These are phyloP conservation scores for Camelina hispida DNA, from an alignment of 345 rosid genomes.

Conservation along the genomic window DNA sequence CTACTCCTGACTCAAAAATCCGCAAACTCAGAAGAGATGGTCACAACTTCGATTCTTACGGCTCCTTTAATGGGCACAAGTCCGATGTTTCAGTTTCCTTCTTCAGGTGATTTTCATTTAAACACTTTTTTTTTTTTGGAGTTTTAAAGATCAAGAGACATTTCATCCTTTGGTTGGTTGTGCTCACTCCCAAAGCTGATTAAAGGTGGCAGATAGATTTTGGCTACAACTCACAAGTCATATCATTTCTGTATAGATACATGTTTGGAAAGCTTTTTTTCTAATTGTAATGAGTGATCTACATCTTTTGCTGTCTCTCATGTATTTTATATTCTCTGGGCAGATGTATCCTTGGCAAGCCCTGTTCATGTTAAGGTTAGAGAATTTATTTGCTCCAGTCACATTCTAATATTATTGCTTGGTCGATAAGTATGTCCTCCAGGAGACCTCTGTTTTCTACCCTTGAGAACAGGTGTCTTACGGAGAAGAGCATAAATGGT, in stretches of 20 bases:
- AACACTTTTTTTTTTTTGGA: not conserved
- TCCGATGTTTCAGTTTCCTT: not conserved
- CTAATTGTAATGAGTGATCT: not conserved
- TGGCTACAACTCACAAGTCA: not conserved
- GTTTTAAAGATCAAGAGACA: not conserved
- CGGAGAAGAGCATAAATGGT: constrained; percentile 16
- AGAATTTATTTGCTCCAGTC: not conserved
- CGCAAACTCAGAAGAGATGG: constrained; percentile 2
- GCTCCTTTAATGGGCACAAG: constrained; percentile 32
- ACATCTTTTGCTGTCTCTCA: constrained; percentile 30
- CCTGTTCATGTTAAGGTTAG: constrained; percentile 54
- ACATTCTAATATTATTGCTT: not conserved
- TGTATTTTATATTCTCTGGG: constrained; percentile 35
- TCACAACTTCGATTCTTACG: constrained; percentile 32
- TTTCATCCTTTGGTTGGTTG: not conserved
- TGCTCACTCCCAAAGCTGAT: not conserved
- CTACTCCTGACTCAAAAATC: constrained; percentile 53
- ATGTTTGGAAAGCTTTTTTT: not conserved
- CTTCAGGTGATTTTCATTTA: constrained; percentile 51
- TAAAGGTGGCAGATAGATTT: not conserved
- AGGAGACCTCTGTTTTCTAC: not conserved
- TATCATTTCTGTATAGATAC: not conserved
- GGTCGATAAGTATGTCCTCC: not conserved
- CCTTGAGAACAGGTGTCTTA: not conserved
- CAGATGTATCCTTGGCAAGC: constrained; percentile 62